Conservation (phyloP, 768 basidiomycete species). For the Phanerochaete carnosa region DNA sequence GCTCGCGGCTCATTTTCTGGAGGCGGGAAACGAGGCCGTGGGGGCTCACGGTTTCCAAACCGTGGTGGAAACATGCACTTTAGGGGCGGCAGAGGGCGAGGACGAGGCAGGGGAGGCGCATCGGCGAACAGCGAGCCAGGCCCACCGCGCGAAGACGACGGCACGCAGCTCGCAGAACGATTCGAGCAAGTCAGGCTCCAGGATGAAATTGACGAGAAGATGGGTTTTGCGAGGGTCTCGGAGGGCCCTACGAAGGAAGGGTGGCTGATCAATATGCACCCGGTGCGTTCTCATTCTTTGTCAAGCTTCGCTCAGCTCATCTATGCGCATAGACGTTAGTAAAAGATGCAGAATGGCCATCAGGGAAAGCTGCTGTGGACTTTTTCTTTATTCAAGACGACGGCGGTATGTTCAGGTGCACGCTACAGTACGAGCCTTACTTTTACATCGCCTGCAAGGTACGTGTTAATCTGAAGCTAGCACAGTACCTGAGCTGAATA, state of each 20-base stretch:
- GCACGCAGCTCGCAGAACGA: constrained; percentile 78
- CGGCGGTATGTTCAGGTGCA: constrained; percentile 94
- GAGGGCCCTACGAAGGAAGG: constrained; percentile 79
- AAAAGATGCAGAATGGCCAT: constrained; percentile 80
- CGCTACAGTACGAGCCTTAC: constrained; percentile 91
- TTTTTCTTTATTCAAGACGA: constrained; percentile 98
- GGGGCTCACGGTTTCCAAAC: constrained; percentile 33
- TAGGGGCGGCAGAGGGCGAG: constrained; percentile 46
- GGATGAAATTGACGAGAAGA: constrained; percentile 91
- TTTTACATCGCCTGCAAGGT: constrained; percentile 94
- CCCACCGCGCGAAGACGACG: constrained; percentile 83
- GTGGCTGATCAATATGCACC: constrained; percentile 99
- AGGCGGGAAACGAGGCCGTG: constrained; percentile 22
- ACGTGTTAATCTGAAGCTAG: constrained; percentile 18
- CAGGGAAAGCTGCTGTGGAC: constrained; percentile 88
- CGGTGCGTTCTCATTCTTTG: constrained; percentile 50
- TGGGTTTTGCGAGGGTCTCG: constrained; percentile 81
- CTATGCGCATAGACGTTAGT: constrained; percentile 61
- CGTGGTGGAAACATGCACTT: constrained; percentile 21
- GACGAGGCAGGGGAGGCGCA: constrained; percentile 44
- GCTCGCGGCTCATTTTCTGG: constrained; percentile 20
- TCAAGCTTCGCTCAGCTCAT: neutral
- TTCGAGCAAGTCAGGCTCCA: constrained; percentile 74
- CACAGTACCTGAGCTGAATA: neutral
- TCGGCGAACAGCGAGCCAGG: constrained; percentile 29